phyloP scores from a whole-genome alignment of 2,329 filamentous ascomycete genomes.

The Diaporthe ilicicola region DNA sequence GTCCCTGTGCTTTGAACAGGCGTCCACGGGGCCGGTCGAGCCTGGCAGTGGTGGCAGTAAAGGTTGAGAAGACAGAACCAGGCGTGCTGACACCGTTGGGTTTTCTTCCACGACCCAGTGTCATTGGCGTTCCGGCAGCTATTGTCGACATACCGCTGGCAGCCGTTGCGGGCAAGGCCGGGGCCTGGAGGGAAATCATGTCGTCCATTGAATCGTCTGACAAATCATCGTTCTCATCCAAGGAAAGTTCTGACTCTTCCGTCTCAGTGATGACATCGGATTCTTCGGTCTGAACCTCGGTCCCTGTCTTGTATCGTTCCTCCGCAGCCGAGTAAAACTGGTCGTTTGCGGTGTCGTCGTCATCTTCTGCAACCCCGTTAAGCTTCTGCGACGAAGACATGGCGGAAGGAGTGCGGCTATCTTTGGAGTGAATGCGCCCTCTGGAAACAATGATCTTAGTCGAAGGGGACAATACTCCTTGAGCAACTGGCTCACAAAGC shows the following conservation, averaged over 20 bases:
- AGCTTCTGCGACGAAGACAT: conserved; percentile 60
- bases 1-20: conserved; percentile 83
- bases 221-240: conserved; percentile 75
- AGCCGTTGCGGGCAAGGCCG: conserved; percentile 78
- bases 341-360: conserved; percentile 87
- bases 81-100: conserved; percentile 82
- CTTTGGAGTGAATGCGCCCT: conserved; percentile 66
- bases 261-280: conserved; percentile 68
- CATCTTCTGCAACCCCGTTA: conserved; percentile 68
- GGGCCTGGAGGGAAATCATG: conserved; percentile 88
- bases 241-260: conserved; percentile 67
- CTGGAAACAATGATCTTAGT: conserved; percentile 87
- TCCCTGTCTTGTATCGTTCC: conserved; percentile 71
- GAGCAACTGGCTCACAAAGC: conserved; percentile 93
- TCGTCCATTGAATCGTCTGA: conserved; percentile 94
- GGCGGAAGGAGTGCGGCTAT: conserved; percentile 53
- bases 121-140: conserved; percentile 82
- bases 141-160: conserved; percentile 83
- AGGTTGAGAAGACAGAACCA: conserved; percentile 88
- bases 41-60: conserved; percentile 83
- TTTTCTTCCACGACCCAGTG: conserved; percentile 69
- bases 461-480: conserved; percentile 78
- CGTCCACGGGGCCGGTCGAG: conserved; percentile 77
- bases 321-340: conserved; percentile 94
- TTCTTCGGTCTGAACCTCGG: conserved; percentile 66